Percentiles rank a stretch among this genome's conserved stretches.
phyloP scores from a whole-genome alignment of 139 green algal species.

The Chlorella ohadii region DNA sequence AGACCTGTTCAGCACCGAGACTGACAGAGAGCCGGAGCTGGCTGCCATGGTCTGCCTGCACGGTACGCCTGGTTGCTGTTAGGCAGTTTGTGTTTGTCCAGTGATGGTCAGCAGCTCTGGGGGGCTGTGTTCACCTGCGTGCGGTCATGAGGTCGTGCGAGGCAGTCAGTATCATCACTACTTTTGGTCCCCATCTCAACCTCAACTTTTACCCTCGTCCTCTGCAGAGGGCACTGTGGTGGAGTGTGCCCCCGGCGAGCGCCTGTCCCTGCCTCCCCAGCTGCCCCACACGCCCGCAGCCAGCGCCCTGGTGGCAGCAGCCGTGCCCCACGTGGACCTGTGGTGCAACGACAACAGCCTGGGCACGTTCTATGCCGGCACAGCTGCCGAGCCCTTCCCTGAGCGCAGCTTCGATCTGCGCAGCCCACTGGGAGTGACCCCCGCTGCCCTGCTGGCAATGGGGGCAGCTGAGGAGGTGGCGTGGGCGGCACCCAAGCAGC shows the following conservation, averaged over 20 bases:
- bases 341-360: slow-evolving; percentile 77
- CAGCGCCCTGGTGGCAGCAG: neutral
- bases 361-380: slow-evolving; percentile 67
- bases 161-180: no score
- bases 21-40: slow-evolving; percentile 4
- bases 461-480: slow-evolving; percentile 1
- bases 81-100: no score
- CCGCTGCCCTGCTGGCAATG: slow-evolving; percentile 60
- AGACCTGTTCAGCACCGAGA: slow-evolving; percentile 60
- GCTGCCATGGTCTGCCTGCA: slow-evolving; percentile 29
- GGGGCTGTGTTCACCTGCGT: no score
- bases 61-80: neutral
- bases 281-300: slow-evolving; percentile 18
- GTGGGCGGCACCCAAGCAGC: neutral
- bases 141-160: no score
- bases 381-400: neutral
- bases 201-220: no score
- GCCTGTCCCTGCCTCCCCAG: slow-evolving; percentile 57
- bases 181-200: no score
- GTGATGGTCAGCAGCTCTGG: no score
- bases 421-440: slow-evolving; percentile 69
- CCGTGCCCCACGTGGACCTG: slow-evolving; percentile 48
- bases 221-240: slow-evolving; percentile 48
- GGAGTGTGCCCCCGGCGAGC: slow-evolving; percentile 63
- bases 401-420: slow-evolving; percentile 63